These are phyloP conservation scores for Solanum chmielewskii DNA, from an alignment of 257 asterid genomes.

Conservation along the genomic window DNA sequence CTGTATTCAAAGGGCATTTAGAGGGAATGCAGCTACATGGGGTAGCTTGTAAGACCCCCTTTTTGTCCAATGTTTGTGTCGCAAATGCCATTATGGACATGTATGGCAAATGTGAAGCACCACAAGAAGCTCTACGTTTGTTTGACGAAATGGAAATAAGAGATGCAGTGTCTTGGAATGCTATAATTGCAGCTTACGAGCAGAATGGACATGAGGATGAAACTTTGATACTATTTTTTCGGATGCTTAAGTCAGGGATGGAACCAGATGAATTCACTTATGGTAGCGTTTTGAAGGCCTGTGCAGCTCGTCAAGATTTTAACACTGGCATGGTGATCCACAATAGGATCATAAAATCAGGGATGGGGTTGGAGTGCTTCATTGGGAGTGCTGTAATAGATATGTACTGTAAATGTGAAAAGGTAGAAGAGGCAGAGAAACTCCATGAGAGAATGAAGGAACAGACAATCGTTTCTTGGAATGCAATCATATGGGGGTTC, in stretches of 20 bases:
- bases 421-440: constrained; percentile 78
- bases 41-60: constrained; percentile 51
- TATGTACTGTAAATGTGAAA: constrained; percentile 80
- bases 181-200: constrained; percentile 76
- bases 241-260: constrained; percentile 61
- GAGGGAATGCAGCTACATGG: constrained; percentile 71
- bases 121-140: constrained; percentile 42
- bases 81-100: constrained; percentile 71
- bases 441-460: constrained; percentile 52
- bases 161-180: constrained; percentile 89
- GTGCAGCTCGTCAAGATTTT: constrained; percentile 60
- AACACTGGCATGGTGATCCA: constrained; percentile 62
- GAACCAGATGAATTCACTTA: constrained; percentile 83
- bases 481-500: constrained; percentile 70
- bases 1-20: constrained; percentile 36
- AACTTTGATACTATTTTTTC: constrained; percentile 29
- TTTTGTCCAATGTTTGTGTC: constrained; percentile 42
- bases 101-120: constrained; percentile 78
- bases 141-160: constrained; percentile 60
- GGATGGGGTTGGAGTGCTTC: constrained; percentile 62
- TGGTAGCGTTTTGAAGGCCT: constrained; percentile 83
- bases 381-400: constrained; percentile 72
- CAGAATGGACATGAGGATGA: constrained; percentile 51
- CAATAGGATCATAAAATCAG: constrained; percentile 51
- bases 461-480: constrained; percentile 67